Percentiles rank a stretch among this genome's conserved stretches.
These are phyloP conservation scores for Solanum tarijense DNA, from an alignment of 257 asterid species.

Conservation along the genomic window DNA sequence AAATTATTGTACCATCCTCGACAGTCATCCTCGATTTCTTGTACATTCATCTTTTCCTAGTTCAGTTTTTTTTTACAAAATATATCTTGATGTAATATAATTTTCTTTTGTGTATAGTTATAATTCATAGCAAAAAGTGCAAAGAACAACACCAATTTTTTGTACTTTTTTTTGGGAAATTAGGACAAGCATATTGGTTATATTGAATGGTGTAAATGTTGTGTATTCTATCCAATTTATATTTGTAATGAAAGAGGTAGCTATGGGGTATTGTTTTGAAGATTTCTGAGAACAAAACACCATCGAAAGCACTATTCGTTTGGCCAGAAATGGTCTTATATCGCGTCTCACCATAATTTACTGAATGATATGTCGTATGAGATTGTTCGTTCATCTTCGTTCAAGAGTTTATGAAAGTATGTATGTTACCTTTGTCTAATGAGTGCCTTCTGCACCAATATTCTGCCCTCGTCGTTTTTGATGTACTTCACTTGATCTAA, in stretches of 20 bases:
- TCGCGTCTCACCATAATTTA: too few relatives aligned
- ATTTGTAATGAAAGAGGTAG: neutral
- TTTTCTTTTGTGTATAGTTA: conserved; percentile 3
- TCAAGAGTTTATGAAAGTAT: neutral
- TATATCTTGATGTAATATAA: conserved; percentile 13
- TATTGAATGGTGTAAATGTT: neutral
- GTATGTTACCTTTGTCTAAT: neutral
- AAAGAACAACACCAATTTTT: conserved; percentile 7
- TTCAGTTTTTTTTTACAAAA: neutral
- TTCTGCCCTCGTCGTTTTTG: neutral
- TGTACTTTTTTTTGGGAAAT: neutral
- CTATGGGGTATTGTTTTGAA: neutral
- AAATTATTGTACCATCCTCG: neutral
- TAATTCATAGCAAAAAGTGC: neutral
- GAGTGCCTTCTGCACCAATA: neutral
- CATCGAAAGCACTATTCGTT: neutral
- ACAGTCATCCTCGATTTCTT: neutral
- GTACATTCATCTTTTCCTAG: conserved; percentile 32
- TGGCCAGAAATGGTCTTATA: neutral
- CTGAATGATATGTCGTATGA: neutral
- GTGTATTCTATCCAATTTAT: neutral
- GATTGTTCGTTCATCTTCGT: neutral
- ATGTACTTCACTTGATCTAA: neutral
- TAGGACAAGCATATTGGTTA: neutral
- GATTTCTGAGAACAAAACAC: neutral